Base-by-base conservation (phyloP, 2,329 filamentous ascomycete genomes). In the Raffaelea albimanens region DNA sequence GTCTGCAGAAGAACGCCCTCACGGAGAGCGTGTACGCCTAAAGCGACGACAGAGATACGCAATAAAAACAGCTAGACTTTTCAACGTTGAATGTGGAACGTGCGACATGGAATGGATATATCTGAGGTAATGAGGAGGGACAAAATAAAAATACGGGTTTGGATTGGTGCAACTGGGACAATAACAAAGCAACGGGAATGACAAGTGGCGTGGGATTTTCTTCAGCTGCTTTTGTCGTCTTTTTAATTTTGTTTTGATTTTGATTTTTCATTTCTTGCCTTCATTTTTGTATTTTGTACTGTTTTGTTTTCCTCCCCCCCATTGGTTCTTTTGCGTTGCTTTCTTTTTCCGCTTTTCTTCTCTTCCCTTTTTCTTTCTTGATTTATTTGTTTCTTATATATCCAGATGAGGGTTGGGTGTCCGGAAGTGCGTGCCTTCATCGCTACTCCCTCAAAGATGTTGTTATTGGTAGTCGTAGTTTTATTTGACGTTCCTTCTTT, bases 11-110 rank as follows among this genome's bases (percentile, higher is more conserved):
- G 38, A 97, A 97, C 63, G 68, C 78, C 41, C 84, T 80, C 59
- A 97, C 91, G 0, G 88, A 96, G 71, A 88, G 86, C 75, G 79
- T 94, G 52, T 93, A 87, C 62, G 86, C 85, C 5, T 88, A 50
- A 39, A 19, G 20, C n/a, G n/a, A n/a, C n/a, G n/a, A n/a, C n/a
- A n/a, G 22, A 20, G 23, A 21, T 33, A 13, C 8, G 40, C n/a
- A 43, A 20, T 31, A n/a, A 10, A 25, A 40, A 40, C n/a, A 9
- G 34, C 8, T 38, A 5, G 34, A n/a, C n/a, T n/a, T n/a, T n/a
- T n/a, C n/a, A n/a, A n/a, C n/a, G n/a, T n/a, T n/a, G 25, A 13
- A 29, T 13, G 25, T 29, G 25, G 25, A 29, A 29, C 7, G 25
- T 40, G 19, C 38, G 19, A 13, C n/a, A 13, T 20, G 5, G 10